These are phyloP conservation scores for Boletus sp. DNA, from an alignment of 768 basidiomycete genomes.

Conservation along the genomic window DNA sequence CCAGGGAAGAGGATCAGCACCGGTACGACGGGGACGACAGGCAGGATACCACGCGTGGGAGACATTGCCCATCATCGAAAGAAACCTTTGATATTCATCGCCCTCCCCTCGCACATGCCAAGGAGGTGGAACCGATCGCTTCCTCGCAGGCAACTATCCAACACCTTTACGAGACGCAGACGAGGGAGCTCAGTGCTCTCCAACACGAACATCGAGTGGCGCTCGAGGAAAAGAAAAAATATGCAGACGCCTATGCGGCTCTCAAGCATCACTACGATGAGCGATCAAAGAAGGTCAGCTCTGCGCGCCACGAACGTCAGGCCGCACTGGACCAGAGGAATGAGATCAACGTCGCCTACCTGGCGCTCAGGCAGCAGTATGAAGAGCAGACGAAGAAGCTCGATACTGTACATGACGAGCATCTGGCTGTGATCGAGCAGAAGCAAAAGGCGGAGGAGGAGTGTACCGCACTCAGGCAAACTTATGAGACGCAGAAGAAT, in stretches of 20 bases:
- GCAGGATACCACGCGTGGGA: not conserved
- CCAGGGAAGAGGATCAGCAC: not conserved
- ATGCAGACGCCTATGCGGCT: not conserved
- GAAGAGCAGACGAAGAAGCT: constrained; percentile 15
- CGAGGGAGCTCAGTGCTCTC: constrained; percentile 6
- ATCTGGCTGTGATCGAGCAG: constrained; percentile 1
- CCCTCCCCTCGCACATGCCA: not conserved
- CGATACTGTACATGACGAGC: not conserved
- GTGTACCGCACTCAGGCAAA: constrained; percentile 1
- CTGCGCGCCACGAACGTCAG: constrained; percentile 6
- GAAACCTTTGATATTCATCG: not conserved
- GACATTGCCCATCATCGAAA: not conserved
- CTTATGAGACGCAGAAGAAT: constrained; percentile 11
- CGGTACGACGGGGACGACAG: not conserved
- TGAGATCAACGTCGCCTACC: constrained; percentile 10
- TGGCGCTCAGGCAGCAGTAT: constrained; percentile 17
- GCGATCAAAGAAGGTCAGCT: not conserved
- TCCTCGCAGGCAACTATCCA: not conserved
- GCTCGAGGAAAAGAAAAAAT: constrained; percentile 10
- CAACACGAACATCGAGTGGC: not conserved
- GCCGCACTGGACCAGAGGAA: not conserved
- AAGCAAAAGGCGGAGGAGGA: constrained; percentile 4
- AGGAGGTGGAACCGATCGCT: not conserved
- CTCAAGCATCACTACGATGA: constrained; percentile 10
- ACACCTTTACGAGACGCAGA: constrained; percentile 1